phyloP scores from a whole-genome alignment of 495 filamentous ascomycete genomes.

The Annulohypoxylon nitens region DNA sequence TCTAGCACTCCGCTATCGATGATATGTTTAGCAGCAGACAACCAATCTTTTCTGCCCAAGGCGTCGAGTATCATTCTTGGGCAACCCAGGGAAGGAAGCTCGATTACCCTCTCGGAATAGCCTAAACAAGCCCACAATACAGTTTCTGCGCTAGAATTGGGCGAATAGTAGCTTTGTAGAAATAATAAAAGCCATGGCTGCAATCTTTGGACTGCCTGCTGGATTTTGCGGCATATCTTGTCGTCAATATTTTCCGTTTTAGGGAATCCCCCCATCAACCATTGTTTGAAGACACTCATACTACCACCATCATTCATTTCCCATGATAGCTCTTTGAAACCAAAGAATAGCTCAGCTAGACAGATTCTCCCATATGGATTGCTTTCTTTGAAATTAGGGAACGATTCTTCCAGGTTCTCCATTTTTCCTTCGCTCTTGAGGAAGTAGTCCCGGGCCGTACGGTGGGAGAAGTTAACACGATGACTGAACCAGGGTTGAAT shows the following conservation, averaged over 20 bases:
- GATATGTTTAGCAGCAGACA: neutral
- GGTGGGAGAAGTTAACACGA: neutral
- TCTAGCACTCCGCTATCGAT: neutral
- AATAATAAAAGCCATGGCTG: neutral
- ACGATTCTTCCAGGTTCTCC: neutral
- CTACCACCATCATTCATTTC: too few species aligned
- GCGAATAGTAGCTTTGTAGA: too few species aligned
- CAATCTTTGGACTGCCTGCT: neutral
- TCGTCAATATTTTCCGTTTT: too few species aligned
- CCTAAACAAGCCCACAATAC: too few species aligned
- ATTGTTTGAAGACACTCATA: too few species aligned
- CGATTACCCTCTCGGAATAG: too few species aligned
- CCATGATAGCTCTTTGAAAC: neutral
- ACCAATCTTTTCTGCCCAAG: neutral
- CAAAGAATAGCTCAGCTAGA: neutral
- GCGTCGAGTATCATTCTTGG: neutral
- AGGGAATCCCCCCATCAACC: too few species aligned
- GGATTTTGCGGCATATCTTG: neutral
- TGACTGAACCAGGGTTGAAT: neutral
- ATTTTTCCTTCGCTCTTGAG: neutral
- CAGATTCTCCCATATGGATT: neutral
- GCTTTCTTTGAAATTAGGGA: neutral
- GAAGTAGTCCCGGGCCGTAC: neutral
- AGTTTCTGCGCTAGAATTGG: too few species aligned
- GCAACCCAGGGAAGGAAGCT: too few species aligned